phyloP scores from a whole-genome alignment of 495 filamentous ascomycete species.

The Evernia prunastri region DNA sequence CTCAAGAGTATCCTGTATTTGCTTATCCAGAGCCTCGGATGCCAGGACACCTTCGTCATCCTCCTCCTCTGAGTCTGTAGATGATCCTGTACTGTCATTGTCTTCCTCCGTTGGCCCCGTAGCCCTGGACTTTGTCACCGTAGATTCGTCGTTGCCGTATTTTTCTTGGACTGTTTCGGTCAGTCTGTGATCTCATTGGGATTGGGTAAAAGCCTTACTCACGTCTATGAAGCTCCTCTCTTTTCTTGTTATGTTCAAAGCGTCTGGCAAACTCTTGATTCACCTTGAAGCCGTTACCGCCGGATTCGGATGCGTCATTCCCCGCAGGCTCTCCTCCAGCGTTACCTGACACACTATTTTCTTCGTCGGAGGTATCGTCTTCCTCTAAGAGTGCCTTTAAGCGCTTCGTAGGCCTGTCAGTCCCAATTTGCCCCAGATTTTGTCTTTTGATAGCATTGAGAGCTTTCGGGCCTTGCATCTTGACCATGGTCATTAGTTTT shows the following conservation, averaged over 20 bases:
- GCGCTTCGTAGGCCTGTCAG: conserved; percentile 42
- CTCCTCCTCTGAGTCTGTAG: conserved; percentile 68
- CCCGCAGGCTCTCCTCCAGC: conserved; percentile 37
- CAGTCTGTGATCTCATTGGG: conserved; percentile 10
- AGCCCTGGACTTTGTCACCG: conserved; percentile 31
- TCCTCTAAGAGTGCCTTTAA: conserved; percentile 41
- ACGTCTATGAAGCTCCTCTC: conserved; percentile 81
- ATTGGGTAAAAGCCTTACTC: conserved; percentile 33
- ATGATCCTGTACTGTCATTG: conserved; percentile 45
- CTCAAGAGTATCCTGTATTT: conserved; percentile 75
- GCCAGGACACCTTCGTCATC: conserved; percentile 83
- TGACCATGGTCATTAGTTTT: not conserved
- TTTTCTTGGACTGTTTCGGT: conserved; percentile 69
- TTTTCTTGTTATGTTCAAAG: conserved; percentile 95
- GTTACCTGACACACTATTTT: conserved; percentile 48
- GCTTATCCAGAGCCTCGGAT: conserved; percentile 73
- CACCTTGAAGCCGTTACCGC: conserved; percentile 57
- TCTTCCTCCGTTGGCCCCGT: conserved; percentile 33
- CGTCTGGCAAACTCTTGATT: conserved; percentile 84
- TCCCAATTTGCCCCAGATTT: not conserved
- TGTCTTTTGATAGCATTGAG: not conserved
- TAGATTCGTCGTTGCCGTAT: conserved; percentile 52
- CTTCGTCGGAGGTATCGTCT: conserved; percentile 49
- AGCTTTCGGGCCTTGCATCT: not conserved
- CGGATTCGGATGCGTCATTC: conserved; percentile 13